These are phyloP conservation scores for Phylloporus arenicola DNA, from an alignment of 768 basidiomycete species.

Conservation along the genomic window DNA sequence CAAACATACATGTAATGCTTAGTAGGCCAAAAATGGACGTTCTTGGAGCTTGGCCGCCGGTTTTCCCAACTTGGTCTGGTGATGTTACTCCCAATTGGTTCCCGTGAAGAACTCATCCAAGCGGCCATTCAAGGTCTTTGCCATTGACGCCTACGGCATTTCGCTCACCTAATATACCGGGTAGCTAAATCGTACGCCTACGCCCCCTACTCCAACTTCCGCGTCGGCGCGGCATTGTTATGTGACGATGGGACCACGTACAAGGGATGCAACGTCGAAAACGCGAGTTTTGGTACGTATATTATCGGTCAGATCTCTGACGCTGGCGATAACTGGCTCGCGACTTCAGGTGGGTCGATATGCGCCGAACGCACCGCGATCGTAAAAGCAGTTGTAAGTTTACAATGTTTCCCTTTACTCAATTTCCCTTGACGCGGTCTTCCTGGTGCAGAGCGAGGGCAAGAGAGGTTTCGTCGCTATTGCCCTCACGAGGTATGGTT, in stretches of 20 bases:
- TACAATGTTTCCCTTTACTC: not conserved
- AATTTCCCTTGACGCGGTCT: not conserved
- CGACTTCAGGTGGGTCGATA: slow-evolving; percentile 63
- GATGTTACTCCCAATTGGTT: too few species aligned
- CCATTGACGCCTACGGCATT: too few species aligned
- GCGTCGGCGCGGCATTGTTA: slow-evolving; percentile 85
- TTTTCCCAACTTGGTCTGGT: too few species aligned
- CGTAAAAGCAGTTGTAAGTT: slow-evolving; percentile 83
- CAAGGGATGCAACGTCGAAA: slow-evolving; percentile 89
- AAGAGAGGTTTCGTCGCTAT: slow-evolving; percentile 63
- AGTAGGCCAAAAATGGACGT: too few species aligned
- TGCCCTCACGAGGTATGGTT: slow-evolving; percentile 68
- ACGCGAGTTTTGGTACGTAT: slow-evolving; percentile 85
- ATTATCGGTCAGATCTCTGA: not conserved
- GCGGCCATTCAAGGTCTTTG: too few species aligned
- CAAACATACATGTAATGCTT: too few species aligned
- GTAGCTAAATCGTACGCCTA: slow-evolving; percentile 71
- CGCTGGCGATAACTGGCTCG: too few species aligned
- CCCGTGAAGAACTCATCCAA: too few species aligned
- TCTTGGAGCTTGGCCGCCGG: too few species aligned
- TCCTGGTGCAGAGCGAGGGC: slow-evolving; percentile 82
- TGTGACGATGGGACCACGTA: slow-evolving; percentile 65
- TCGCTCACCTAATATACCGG: too few species aligned
- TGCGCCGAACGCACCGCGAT: slow-evolving; percentile 95
- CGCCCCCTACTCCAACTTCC: slow-evolving; percentile 85